A percentile compares a stretch with the other conserved stretches of the same genome.
Conservation (phyloP, 306 rosid species). For the Senna tora region DNA sequence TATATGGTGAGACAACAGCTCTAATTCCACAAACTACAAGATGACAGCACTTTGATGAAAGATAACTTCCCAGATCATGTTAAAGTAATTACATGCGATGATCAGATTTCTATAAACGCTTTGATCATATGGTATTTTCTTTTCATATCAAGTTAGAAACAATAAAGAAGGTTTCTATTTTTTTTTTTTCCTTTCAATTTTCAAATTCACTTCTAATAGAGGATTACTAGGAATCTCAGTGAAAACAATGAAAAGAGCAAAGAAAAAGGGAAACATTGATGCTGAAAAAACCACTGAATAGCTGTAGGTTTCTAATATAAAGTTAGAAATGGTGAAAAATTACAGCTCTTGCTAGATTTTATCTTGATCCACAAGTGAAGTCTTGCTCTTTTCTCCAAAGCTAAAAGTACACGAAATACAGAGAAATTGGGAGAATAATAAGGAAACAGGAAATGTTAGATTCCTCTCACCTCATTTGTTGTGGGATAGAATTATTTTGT, state of each 20-base stretch:
- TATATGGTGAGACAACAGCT: slow-evolving; percentile 11
- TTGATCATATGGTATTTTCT: neutral
- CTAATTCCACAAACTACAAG: slow-evolving; percentile 27
- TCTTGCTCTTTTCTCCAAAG: neutral
- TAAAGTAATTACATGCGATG: slow-evolving; percentile 6
- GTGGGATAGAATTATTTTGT: too few species aligned
- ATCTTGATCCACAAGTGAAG: slow-evolving; percentile 22
- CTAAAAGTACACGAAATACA: too few species aligned
- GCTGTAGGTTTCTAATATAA: slow-evolving; percentile 15
- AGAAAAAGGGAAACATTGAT: neutral
- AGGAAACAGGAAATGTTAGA: too few species aligned
- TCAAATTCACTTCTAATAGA: neutral
- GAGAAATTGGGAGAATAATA: too few species aligned
- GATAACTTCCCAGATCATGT: slow-evolving; percentile 21
- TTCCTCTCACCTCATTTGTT: too few species aligned
- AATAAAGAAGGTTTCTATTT: neutral
- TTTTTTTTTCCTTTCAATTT: neutral
- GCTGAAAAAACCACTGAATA: neutral
- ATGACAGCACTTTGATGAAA: slow-evolving; percentile 17
- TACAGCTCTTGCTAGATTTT: slow-evolving; percentile 1
- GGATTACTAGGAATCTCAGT: neutral
- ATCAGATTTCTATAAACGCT: slow-evolving; percentile 10
- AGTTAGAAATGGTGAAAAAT: slow-evolving; percentile 7
- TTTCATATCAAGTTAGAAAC: neutral
- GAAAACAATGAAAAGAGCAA: neutral